Base-by-base conservation (phyloP, 441 rosid genomes). In the Rhodomyrtus psidioides region DNA sequence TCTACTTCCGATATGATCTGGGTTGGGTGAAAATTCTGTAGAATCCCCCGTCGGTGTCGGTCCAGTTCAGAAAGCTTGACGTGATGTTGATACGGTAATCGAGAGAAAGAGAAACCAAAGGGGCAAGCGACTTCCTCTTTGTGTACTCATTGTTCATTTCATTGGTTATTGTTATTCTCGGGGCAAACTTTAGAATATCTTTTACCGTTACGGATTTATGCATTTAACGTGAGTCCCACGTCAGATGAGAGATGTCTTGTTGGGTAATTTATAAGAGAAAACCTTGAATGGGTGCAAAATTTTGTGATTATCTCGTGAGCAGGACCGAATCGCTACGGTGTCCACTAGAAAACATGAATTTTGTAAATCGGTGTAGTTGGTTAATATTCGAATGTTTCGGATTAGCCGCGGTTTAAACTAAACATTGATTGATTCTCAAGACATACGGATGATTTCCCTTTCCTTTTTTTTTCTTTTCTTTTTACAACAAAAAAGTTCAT, bases 311-410 rank as follows among this genome's bases (percentile, higher is more conserved):
- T 34, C 23, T 19, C 4, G 12, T 4, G 46, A 16, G 6, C 75
- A 24, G 0, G 3, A 24, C 75, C 1, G 6, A 17, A 9, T 17
- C 14, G 34, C 75, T 4, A 4, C 10, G 21, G 42, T 9, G 21
- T 54, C 56, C 56, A 19, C 23, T 5, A 6, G 34, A 53, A 53
- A 53, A 14, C 55, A 5, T 6, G 55, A 53, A 6, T 13, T 13
- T 53, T 53, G 54, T 53, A 53, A 53, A 44, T 7, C 9, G 46
- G 46, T 44, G 6, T 44, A 44, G 46, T 7, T 1, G 46, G 46
- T 46, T 46, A 12, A 9, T 9, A 46, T 27, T 60, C 23, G 74
- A 27, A 60, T 28, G 16, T 16, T 27, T 2, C 30, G 23, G 75
- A 23, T 65, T 1, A 28, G 74, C 4, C 1, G 1, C 28, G 16